A percentile compares a stretch with the other conserved stretches of the same genome.
These are phyloP conservation scores for Rhizopogon vesiculosus DNA, from an alignment of 768 basidiomycete genomes.

Conservation along the genomic window DNA sequence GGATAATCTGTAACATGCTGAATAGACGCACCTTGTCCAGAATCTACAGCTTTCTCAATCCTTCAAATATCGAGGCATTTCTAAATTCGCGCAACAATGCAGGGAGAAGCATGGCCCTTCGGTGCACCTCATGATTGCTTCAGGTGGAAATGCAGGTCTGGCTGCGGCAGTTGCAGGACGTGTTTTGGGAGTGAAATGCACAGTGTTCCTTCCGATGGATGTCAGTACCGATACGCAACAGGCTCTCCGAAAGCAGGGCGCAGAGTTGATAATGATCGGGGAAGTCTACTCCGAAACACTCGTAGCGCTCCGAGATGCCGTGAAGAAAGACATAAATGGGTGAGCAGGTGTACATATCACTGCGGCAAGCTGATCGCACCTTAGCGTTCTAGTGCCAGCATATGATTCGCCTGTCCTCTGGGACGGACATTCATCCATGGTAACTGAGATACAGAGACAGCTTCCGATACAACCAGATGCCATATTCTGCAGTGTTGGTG, in stretches of 20 bases:
- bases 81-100: conserved; percentile 52
- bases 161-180: conserved; percentile 64
- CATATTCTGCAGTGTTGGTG: conserved; percentile 76
- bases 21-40: conserved; percentile 29
- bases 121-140: conserved; percentile 65
- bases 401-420: conserved; percentile 68
- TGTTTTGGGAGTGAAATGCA: conserved; percentile 51
- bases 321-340: conserved; percentile 44
- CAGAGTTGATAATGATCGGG: conserved; percentile 56
- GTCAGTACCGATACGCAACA: conserved; percentile 44
- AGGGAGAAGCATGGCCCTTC: conserved; percentile 44
- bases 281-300: conserved; percentile 55
- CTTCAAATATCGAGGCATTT: conserved; percentile 74
- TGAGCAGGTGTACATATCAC: conserved; percentile 27
- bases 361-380: neutral
- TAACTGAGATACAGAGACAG: conserved; percentile 57
- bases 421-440: conserved; percentile 76
- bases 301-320: conserved; percentile 41
- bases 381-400: conserved; percentile 63
- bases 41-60: conserved; percentile 70
- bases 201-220: conserved; percentile 60
- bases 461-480: conserved; percentile 56
- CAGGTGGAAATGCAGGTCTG: conserved; percentile 78
- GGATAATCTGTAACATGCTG: neutral
- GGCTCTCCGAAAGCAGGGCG: conserved; percentile 47